Conservation (phyloP, 768 basidiomycete genomes). For the Termitomyces sp. region DNA sequence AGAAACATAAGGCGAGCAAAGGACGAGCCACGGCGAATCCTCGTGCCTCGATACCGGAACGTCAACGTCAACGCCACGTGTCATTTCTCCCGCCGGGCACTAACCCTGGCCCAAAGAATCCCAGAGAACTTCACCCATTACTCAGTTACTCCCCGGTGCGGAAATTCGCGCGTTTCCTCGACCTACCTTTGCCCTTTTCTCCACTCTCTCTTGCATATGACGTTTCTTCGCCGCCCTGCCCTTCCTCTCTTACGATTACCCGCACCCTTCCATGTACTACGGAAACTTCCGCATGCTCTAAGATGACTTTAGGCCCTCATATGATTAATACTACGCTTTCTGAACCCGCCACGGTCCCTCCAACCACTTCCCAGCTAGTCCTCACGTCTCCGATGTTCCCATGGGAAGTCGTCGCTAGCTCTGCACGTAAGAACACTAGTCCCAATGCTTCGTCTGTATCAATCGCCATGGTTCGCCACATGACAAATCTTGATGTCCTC, state of each 20-base stretch:
- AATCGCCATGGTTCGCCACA: constrained; percentile 3
- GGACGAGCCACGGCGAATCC: constrained; percentile 5
- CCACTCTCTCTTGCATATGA: constrained; percentile 9
- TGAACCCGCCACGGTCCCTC: constrained; percentile 10
- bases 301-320: not conserved
- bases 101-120: constrained; percentile 6
- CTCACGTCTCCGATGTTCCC: constrained; percentile 10
- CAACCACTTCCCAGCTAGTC: not conserved
- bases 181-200: not conserved
- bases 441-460: constrained; percentile 3
- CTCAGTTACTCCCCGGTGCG: constrained; percentile 3
- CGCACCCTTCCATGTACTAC: not conserved
- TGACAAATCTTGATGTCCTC: constrained; percentile 62
- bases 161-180: constrained; percentile 5
- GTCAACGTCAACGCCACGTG: constrained; percentile 6
- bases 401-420: constrained; percentile 9
- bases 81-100: constrained; percentile 10
- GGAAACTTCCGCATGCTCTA: not conserved
- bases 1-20: constrained; percentile 3
- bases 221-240: constrained; percentile 6
- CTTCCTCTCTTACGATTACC: constrained; percentile 1
- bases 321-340: constrained; percentile 3
- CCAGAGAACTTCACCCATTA: constrained; percentile 5
- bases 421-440: not conserved
- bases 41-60: constrained; percentile 5